Evolutionary conservation across 768 basidiomycete genomes (phyloP).

Genomic region (Mycena galopus): DNA sequence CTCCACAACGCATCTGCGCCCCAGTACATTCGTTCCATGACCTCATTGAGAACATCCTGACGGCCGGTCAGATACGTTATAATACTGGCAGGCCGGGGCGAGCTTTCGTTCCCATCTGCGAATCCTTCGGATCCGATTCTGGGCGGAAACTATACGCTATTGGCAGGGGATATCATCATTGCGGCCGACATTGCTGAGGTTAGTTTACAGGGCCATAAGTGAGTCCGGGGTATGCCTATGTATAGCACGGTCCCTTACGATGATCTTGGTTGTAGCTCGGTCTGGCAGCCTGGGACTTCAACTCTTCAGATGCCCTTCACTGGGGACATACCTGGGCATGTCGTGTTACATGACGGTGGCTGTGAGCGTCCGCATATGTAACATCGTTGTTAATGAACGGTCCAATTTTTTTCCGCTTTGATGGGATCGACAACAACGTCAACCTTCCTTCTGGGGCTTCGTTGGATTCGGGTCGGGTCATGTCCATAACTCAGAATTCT

Average conservation of each 20-base stretch:
- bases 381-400: too few species aligned
- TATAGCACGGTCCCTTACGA: too few species aligned
- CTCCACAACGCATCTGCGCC: constrained; percentile 29
- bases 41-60: not conserved
- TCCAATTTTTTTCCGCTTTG: too few species aligned
- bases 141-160: constrained; percentile 22
- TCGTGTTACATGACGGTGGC: constrained; percentile 24
- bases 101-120: constrained; percentile 24
- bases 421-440: too few species aligned
- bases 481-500: too few species aligned
- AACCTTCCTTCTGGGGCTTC: too few species aligned
- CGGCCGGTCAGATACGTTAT: constrained; percentile 21
- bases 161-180: constrained; percentile 27
- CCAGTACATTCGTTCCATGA: constrained; percentile 16
- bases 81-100: constrained; percentile 22
- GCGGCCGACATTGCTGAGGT: constrained; percentile 14
- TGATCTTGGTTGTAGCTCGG: constrained; percentile 12
- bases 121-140: constrained; percentile 10
- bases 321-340: constrained; percentile 6
- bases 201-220: constrained; percentile 30
- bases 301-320: constrained; percentile 28
- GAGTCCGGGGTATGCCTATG: not conserved
- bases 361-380: constrained; percentile 24
- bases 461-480: too few species aligned
- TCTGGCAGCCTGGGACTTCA: constrained; percentile 27